These are phyloP conservation scores for Scheffersomyces stipitis DNA, from an alignment of 805 yeast genomes.

Conservation along the genomic window DNA sequence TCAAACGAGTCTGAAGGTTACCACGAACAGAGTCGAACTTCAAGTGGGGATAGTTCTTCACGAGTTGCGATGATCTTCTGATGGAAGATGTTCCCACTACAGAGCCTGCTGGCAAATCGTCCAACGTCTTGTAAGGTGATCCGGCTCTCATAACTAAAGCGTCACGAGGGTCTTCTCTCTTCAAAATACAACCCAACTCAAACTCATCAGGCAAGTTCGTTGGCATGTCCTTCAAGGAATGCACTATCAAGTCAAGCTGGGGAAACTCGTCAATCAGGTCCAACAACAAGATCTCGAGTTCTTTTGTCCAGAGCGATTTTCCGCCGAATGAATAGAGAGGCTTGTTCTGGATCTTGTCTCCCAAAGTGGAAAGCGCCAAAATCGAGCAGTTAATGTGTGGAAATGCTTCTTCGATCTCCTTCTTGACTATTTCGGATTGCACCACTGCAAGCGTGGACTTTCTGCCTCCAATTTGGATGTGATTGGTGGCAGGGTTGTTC, in stretches of 20 bases:
- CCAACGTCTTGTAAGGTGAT: slow-evolving; percentile 61
- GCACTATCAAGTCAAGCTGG: slow-evolving; percentile 84
- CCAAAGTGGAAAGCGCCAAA: slow-evolving; percentile 78
- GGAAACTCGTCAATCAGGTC: slow-evolving; percentile 61
- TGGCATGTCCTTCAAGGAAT: slow-evolving; percentile 91
- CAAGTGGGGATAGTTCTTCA: slow-evolving; percentile 73
- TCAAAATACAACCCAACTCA: slow-evolving; percentile 80
- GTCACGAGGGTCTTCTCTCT: slow-evolving; percentile 92
- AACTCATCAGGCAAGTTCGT: slow-evolving; percentile 88
- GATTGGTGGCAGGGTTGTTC: slow-evolving; percentile 28
- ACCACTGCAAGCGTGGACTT: slow-evolving; percentile 83
- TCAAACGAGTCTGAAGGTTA: slow-evolving; percentile 68
- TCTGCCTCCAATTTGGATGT: slow-evolving; percentile 77
- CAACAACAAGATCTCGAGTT: slow-evolving; percentile 76
- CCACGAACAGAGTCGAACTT: slow-evolving; percentile 87
- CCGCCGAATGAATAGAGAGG: slow-evolving; percentile 96
- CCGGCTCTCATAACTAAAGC: slow-evolving; percentile 75
- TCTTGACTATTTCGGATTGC: slow-evolving; percentile 77
- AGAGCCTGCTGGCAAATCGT: slow-evolving; percentile 79
- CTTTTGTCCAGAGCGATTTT: slow-evolving; percentile 94
- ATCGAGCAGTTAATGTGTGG: slow-evolving; percentile 74
- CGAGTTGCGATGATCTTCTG: slow-evolving; percentile 88
- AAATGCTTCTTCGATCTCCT: slow-evolving; percentile 53
- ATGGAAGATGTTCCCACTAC: slow-evolving; percentile 94
- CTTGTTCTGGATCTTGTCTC: slow-evolving; percentile 81